Base-by-base conservation (phyloP, 306 rosid species). In the Vachellia collinsii region DNA sequence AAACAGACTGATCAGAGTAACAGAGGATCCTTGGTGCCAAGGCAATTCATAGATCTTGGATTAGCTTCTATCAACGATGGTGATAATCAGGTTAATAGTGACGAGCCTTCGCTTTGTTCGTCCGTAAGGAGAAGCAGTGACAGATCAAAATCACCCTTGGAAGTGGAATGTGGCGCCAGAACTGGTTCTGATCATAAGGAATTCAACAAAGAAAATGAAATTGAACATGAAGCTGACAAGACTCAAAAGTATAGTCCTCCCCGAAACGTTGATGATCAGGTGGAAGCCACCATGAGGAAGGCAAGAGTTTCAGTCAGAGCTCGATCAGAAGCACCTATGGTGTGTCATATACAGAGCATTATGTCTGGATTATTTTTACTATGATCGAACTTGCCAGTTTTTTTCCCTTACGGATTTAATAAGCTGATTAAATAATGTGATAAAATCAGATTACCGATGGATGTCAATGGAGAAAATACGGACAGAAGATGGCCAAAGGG, bases 381-480 rank as follows among this genome's bases (percentile, higher is more conserved):
- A 79, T 79, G 2, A 8, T 17, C 10, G 3, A 3, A 11, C 13
- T 67, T 39, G 1, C 23, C 10, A 6, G n/a, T n/a, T 43, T n/a
- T 43, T 69, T n/a, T 6, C n/a, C 11, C 10, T 68, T 36, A 42
- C 13, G 2, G 22, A 58, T 34, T 36, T 3, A 5, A 36, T 65
- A 17, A 37, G 5, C 71, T 79, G 7, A 76, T 73, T 16, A 34
- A 25, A 46, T 23, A 19, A 41, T 79, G 41, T 63, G 64, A 82
- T 66, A 0, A 1, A 0, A 66, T 65, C 69, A 94, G 99, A 89
- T 95, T 29, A 86, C 84, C 51, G 98, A 95, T 85, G 98, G 99
- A 10, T 93, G 99, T 39, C 99, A 95, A 83, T 95, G 98, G 99
- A 78, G 99, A 39, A 95, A 95, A 83, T 95, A 95, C 67, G 99